Evolutionary conservation across 2,329 filamentous ascomycete species (phyloP).

Genomic region (Cladorrhinum sp.): DNA sequence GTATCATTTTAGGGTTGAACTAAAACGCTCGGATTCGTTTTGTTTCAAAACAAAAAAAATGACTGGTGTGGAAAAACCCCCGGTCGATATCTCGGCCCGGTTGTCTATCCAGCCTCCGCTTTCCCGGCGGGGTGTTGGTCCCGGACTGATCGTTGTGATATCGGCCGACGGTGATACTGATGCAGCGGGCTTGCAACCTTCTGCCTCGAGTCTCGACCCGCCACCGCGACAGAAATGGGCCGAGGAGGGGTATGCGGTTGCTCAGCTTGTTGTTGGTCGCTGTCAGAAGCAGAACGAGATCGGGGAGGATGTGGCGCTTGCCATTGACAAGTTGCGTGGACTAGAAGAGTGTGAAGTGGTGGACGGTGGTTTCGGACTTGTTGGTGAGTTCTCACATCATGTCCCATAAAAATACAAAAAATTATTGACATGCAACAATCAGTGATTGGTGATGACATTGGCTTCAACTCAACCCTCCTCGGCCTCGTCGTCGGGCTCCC

Average conservation of each 20-base stretch:
- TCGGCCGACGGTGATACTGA: background rate
- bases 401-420: background rate
- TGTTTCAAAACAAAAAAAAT: background rate
- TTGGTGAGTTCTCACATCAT: conserved; percentile 29
- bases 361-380: conserved; percentile 39
- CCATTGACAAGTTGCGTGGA: conserved; percentile 18
- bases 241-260: conserved; percentile 66
- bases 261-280: conserved; percentile 42
- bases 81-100: conserved; percentile 5
- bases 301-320: conserved; percentile 2
- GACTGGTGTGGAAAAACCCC: background rate
- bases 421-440: background rate
- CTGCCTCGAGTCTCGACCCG: conserved; percentile 40
- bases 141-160: conserved; percentile 28
- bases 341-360: conserved; percentile 35
- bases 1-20: background rate
- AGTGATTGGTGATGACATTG: conserved; percentile 8
- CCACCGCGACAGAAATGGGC: conserved; percentile 65
- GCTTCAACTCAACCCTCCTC: conserved; percentile 16
- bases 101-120: conserved; percentile 27
- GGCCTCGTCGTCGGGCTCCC: background rate
- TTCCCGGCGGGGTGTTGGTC: conserved; percentile 30
- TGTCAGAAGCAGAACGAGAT: background rate
- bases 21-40: too few relatives aligned
- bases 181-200: conserved; percentile 10